phyloP scores from a whole-genome alignment of 78 protist genomes.

The Dictyostelium intermedium region DNA sequence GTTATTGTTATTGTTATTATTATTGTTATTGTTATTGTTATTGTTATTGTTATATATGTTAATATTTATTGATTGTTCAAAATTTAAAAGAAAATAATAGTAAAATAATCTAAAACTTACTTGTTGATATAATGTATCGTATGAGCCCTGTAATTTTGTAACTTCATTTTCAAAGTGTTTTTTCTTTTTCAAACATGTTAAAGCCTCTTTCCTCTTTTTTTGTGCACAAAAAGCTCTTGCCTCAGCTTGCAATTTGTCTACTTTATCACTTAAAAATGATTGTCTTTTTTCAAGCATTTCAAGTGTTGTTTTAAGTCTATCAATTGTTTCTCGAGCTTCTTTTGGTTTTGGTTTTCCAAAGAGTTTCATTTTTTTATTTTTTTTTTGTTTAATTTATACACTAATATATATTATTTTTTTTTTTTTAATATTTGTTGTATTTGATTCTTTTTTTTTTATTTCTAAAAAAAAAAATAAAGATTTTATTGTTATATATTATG shows the following conservation, averaged over 20 bases:
- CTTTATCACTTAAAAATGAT: constrained; percentile 32
- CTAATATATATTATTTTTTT: too few species aligned
- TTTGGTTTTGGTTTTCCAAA: constrained; percentile 44
- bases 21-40: too few species aligned
- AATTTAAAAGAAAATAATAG: too few species aligned
- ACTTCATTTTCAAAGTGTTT: constrained; percentile 42
- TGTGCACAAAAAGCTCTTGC: constrained; percentile 3
- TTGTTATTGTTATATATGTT: too few species aligned
- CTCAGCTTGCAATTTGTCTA: constrained; percentile 37
- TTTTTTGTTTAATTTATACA: neutral
- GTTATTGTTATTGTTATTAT: too few species aligned
- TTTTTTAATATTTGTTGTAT: too few species aligned
- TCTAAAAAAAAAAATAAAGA: too few species aligned
- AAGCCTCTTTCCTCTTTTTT: constrained; percentile 59
- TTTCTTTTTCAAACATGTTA: constrained; percentile 53
- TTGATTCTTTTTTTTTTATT: too few species aligned
- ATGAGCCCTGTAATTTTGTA: constrained; percentile 52
- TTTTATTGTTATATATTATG: too few species aligned
- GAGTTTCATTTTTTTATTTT: constrained; percentile 30
- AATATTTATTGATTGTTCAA: neutral
- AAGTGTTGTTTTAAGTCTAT: constrained; percentile 10
- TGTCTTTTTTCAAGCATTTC: constrained; percentile 71
- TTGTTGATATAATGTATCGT: constrained; percentile 29
- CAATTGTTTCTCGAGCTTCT: constrained; percentile 40
- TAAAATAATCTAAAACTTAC: too few species aligned